Conservation (phyloP, 2,329 filamentous ascomycete species). For the Monosporascus ibericus region DNA sequence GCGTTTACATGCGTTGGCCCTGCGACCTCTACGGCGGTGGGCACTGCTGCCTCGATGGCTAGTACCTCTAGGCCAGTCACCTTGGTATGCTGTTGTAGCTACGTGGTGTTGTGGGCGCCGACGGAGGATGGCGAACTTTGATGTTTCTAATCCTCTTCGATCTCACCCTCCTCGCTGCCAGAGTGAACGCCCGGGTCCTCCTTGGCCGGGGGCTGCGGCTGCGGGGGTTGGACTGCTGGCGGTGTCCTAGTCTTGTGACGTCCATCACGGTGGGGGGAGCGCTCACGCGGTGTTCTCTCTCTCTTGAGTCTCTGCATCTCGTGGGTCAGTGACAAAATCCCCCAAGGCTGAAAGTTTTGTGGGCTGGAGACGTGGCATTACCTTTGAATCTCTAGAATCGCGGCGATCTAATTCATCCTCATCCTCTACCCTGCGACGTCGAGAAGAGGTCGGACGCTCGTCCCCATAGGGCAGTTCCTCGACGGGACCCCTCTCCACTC, state of each 20-base stretch:
- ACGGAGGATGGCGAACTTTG: neutral
- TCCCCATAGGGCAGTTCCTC: conserved; percentile 92
- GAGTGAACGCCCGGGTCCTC: conserved; percentile 64
- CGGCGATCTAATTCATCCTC: conserved; percentile 63
- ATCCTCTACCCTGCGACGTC: conserved; percentile 73
- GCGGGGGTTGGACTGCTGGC: conserved; percentile 28
- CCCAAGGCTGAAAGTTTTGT: neutral
- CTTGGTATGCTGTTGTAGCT: neutral
- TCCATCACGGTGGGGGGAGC: conserved; percentile 52
- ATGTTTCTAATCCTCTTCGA: conserved; percentile 65
- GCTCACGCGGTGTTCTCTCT: conserved; percentile 54
- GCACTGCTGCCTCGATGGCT: too few species aligned
- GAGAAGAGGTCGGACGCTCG: conserved; percentile 56
- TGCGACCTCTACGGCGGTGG: too few species aligned
- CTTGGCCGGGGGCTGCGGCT: conserved; percentile 20
- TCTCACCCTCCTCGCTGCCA: conserved; percentile 96
- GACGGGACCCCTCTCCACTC: conserved; percentile 59
- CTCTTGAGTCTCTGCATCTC: conserved; percentile 46
- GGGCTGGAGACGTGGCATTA: conserved; percentile 22
- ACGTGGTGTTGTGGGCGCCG: neutral
- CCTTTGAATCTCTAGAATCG: conserved; percentile 63
- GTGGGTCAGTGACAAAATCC: conserved; percentile 21
- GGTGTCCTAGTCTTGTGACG: conserved; percentile 54
- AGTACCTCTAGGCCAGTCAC: too few species aligned
- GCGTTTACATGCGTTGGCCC: too few species aligned